Evolutionary conservation across 208 protist species (phyloP).

Genomic region (Herpetomonas tarakana): DNA sequence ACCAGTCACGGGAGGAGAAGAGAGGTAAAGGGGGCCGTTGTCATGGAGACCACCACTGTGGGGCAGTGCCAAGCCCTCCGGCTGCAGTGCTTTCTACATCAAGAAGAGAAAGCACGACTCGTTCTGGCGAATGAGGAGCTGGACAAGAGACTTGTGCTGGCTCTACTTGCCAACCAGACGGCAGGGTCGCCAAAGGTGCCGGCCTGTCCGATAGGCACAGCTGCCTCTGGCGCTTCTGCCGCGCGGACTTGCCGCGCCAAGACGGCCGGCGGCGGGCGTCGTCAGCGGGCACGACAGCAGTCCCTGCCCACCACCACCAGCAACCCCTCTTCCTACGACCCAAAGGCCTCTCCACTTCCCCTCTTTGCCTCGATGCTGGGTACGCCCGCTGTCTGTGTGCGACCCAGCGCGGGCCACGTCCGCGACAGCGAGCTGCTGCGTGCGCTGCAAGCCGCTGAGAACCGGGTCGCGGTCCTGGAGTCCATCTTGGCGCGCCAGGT

Average conservation of each 20-base stretch:
- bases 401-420: conserved; percentile 10
- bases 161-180: not conserved
- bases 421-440: conserved; percentile 70
- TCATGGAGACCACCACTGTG: too few species aligned
- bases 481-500: not conserved
- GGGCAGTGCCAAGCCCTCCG: too few species aligned
- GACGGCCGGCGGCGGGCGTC: too few species aligned
- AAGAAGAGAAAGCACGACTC: not conserved
- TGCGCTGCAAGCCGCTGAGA: conserved; percentile 47
- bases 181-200: not conserved
- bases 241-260: not conserved
- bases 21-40: too few species aligned
- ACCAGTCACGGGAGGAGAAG: too few species aligned
- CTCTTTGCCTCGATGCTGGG: too few species aligned
- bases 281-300: too few species aligned
- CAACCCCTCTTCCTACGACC: too few species aligned
- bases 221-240: not conserved
- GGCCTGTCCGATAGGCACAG: not conserved
- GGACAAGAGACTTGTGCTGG: not conserved
- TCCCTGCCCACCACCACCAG: too few species aligned
- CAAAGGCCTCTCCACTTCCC: too few species aligned
- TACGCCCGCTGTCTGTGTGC: too few species aligned
- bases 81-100: too few species aligned
- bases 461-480: conserved; percentile 40
- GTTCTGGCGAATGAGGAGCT: not conserved